Conservation (phyloP, 2,329 filamentous ascomycete species). For the Xylaria sp. region DNA sequence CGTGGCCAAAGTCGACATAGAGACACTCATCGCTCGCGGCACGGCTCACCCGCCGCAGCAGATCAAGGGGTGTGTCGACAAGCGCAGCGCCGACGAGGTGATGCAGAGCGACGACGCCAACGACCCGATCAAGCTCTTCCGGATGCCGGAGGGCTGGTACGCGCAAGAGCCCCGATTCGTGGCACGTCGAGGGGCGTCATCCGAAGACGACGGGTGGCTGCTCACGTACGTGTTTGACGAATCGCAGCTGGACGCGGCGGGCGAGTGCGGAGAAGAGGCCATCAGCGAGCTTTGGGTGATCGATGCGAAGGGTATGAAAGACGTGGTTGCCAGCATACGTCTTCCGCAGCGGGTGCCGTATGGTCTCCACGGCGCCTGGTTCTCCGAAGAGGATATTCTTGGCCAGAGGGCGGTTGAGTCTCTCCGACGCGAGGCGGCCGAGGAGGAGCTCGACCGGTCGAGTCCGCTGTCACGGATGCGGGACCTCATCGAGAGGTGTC, state of each 20-base stretch:
- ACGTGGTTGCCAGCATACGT: slow-evolving; percentile 66
- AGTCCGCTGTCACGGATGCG: slow-evolving; percentile 43
- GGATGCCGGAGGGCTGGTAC: slow-evolving; percentile 68
- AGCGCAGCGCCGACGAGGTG: slow-evolving; percentile 63
- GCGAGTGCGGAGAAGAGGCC: slow-evolving; percentile 56
- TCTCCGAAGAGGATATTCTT: slow-evolving; percentile 62
- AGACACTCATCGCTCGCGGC: slow-evolving; percentile 63
- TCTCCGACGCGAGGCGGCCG: slow-evolving; percentile 36
- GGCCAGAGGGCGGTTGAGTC: slow-evolving; percentile 54
- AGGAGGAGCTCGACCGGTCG: slow-evolving; percentile 40
- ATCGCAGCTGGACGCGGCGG: slow-evolving; percentile 64
- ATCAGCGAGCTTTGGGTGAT: slow-evolving; percentile 75
- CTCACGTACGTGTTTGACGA: slow-evolving; percentile 78
- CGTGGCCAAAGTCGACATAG: slow-evolving; percentile 69
- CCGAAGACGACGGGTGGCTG: slow-evolving; percentile 74
- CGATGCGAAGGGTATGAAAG: slow-evolving; percentile 69
- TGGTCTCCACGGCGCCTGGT: slow-evolving; percentile 73
- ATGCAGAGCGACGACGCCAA: slow-evolving; percentile 55
- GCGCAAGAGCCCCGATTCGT: slow-evolving; percentile 76
- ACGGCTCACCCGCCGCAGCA: slow-evolving; percentile 55
- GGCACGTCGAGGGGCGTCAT: slow-evolving; percentile 52
- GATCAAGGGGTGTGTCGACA: slow-evolving; percentile 72
- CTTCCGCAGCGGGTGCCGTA: slow-evolving; percentile 76
- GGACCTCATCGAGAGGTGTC: slow-evolving; percentile 40
- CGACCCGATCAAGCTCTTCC: slow-evolving; percentile 71